These are phyloP conservation scores for Chaetomiaceae sp. DNA, from an alignment of 2,329 filamentous ascomycete genomes.

Conservation along the genomic window DNA sequence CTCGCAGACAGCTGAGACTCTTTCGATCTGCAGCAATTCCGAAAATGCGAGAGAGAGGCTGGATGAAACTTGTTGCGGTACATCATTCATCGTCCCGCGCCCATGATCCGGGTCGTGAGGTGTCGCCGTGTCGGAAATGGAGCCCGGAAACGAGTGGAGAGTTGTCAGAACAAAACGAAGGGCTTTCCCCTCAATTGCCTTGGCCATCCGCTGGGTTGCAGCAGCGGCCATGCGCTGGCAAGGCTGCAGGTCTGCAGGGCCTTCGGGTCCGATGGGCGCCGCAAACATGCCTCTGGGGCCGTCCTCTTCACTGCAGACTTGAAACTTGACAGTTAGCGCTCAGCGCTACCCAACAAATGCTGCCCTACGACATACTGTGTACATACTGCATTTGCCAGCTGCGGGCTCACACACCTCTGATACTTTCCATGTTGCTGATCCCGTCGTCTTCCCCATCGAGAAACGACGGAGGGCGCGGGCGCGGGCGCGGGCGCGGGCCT, in stretches of 20 bases:
- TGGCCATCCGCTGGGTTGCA: not conserved
- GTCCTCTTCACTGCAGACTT: not conserved
- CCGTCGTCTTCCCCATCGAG: too few species aligned
- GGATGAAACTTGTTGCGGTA: not conserved
- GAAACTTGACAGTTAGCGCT: constrained; percentile 8
- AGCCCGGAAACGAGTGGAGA: not conserved
- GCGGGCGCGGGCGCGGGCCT: not conserved
- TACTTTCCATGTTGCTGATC: not conserved
- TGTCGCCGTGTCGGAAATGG: not conserved
- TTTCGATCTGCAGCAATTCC: not conserved
- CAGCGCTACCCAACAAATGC: not conserved
- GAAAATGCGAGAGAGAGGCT: not conserved
- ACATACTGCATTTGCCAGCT: too few species aligned
- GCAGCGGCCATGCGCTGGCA: constrained; percentile 1
- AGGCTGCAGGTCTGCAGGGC: constrained; percentile 3
- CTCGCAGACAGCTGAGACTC: not conserved
- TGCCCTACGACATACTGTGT: too few species aligned
- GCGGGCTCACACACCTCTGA: not conserved
- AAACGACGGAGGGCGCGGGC: too few species aligned
- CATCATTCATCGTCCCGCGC: not conserved
- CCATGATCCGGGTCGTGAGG: not conserved
- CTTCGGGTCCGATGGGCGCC: not conserved
- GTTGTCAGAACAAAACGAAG: constrained; percentile 1
- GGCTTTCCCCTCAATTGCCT: not conserved
- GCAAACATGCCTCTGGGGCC: not conserved